These are phyloP conservation scores for Salvia splendens DNA, from an alignment of 257 asterid species.

Conservation along the genomic window DNA sequence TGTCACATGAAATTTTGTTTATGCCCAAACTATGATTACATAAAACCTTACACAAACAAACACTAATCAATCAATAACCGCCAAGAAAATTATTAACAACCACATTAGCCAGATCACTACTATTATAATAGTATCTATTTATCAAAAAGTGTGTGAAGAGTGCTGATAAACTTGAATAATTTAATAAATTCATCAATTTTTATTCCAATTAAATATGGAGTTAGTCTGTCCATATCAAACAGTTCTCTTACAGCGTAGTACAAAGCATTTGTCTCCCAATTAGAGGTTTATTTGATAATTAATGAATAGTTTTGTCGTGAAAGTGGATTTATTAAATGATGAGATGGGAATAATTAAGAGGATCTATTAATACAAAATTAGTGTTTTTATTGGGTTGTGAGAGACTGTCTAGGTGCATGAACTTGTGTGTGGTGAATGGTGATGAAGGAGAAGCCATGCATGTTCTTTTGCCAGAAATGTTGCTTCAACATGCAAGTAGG, in stretches of 20 bases:
- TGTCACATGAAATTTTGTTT: conserved; percentile 35
- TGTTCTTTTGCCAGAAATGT: conserved; percentile 56
- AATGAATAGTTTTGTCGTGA: conserved; percentile 29
- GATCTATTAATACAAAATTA: not conserved
- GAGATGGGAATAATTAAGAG: conserved; percentile 18
- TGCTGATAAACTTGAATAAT: not conserved
- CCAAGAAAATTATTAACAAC: conserved; percentile 31
- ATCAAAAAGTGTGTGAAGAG: not conserved
- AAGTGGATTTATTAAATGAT: conserved; percentile 15
- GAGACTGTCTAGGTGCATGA: conserved; percentile 46
- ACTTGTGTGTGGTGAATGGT: conserved; percentile 28
- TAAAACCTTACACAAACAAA: conserved; percentile 11
- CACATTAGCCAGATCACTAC: conserved; percentile 25
- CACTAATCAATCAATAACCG: conserved; percentile 29
- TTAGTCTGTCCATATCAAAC: conserved; percentile 22
- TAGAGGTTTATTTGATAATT: conserved; percentile 22
- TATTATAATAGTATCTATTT: conserved; percentile 5
- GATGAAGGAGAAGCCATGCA: conserved; percentile 44
- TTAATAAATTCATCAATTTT: not conserved
- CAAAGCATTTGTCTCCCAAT: conserved; percentile 37
- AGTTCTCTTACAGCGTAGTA: conserved; percentile 32
- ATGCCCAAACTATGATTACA: conserved; percentile 32
- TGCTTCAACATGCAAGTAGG: conserved; percentile 44
- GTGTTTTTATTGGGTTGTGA: conserved; percentile 17
- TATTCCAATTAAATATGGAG: too few relatives aligned